phyloP scores from a whole-genome alignment of 495 filamentous ascomycete species.

The Platismatia glauca region DNA sequence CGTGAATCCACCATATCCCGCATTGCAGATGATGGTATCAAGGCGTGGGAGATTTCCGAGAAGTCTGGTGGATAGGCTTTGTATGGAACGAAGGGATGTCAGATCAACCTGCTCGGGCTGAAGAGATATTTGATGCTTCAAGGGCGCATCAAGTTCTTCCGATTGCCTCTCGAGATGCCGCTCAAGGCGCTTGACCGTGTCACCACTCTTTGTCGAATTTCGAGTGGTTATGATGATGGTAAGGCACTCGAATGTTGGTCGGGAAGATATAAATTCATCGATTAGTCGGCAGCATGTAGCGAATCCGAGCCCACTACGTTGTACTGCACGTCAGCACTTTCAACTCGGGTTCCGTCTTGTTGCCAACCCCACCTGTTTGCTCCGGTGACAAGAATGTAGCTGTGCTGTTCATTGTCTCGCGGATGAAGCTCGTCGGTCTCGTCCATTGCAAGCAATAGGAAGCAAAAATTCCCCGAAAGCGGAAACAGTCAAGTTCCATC shows the following conservation, averaged over 20 bases:
- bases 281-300: conserved; percentile 79
- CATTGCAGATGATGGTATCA: conserved; percentile 77
- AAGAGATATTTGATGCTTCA: conserved; percentile 35
- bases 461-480: conserved; percentile 4
- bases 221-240: conserved; percentile 47
- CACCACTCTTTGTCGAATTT: conserved; percentile 36
- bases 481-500: not conserved
- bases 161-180: conserved; percentile 30
- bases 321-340: conserved; percentile 5
- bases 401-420: conserved; percentile 16
- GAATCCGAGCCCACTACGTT: conserved; percentile 74
- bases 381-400: conserved; percentile 41
- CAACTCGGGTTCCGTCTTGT: too few relatives aligned
- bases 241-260: conserved; percentile 50
- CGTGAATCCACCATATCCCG: conserved; percentile 77
- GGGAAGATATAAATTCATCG: conserved; percentile 73
- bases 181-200: conserved; percentile 35
- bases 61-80: conserved; percentile 42
- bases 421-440: conserved; percentile 15
- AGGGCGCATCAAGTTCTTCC: conserved; percentile 13
- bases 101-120: conserved; percentile 48
- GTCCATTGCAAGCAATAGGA: not conserved
- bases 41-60: conserved; percentile 50
- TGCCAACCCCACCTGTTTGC: conserved; percentile 39
- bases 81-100: conserved; percentile 45